Base-by-base conservation (phyloP, 768 basidiomycete genomes). In the Kwoniella heveanensis region DNA sequence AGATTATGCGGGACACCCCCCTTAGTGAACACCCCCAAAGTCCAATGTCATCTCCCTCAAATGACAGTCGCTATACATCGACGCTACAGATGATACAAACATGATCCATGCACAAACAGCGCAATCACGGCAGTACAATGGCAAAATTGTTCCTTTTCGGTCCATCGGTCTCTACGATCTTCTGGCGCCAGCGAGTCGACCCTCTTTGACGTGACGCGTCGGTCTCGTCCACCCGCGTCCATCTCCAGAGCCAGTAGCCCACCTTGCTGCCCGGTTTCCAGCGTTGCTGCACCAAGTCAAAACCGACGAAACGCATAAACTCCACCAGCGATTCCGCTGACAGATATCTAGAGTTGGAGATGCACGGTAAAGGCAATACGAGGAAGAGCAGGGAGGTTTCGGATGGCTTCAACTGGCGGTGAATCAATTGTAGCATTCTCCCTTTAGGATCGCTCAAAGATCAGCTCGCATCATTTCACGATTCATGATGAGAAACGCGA, bases 301-400 rank as follows among this genome's bases (percentile, higher is more conserved):
- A 93, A 0, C 90, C 90, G 6, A 91, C 74, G 6, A 80, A 71
- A 0, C 73, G 60, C 72, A 80, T 71, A 26, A 79, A 57, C 19
- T 60, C 57, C 19, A 36, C 21, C 7, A 93, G 83, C 49, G 84
- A 84, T 21, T 85, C 83, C 19, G 85, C 82, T 10, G 87, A 85
- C 66, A 91, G 80, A 76, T 93, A 94, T 15, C 93, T 86, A 3
- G 92, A 94, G 77, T 96, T 96, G 27, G 83, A 77, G 15, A 94
- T 83, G 75, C 93, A 96, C 2, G 93, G 88, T 19, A 88, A 82
- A 1, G 93, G 93, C 12, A 96, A 86, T 7, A 79, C 80, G 13
- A 81, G 75, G 66, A 77, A 81, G 10, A 79, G 70, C 17, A 76
- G 63, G 4, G 77, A 71, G 13, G 39, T 30, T 1, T 62, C 2